A percentile compares a stretch with the other conserved stretches of the same genome.
These are phyloP conservation scores for Euphorbia peplus DNA, from an alignment of 345 rosid genomes.

Conservation along the genomic window DNA sequence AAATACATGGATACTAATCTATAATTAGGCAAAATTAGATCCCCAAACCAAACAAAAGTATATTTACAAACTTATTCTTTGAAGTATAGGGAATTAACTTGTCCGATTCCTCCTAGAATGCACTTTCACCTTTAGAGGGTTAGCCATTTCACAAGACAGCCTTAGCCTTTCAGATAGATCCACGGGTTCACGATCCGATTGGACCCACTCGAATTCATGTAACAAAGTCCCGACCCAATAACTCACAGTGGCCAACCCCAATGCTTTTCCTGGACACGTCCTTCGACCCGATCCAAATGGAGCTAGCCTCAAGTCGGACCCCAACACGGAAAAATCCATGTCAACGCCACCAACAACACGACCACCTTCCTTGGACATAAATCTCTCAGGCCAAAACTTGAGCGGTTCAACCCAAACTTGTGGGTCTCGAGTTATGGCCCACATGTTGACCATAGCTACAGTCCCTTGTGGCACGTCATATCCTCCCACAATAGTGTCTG, in stretches of 20 bases:
- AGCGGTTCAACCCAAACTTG: constrained; percentile 40
- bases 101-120: constrained; percentile 18
- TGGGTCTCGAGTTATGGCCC: constrained; percentile 60
- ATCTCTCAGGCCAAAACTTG: constrained; percentile 42
- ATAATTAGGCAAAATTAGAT: neutral
- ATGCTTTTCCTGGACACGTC: constrained; percentile 47
- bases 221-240: constrained; percentile 42
- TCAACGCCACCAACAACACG: neutral
- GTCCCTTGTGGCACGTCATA: constrained; percentile 46
- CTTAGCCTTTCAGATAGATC: constrained; percentile 41
- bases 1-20: neutral
- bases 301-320: constrained; percentile 48
- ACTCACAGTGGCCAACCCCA: constrained; percentile 44
- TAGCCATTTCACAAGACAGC: constrained; percentile 54
- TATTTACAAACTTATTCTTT: neutral
- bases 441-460: constrained; percentile 58
- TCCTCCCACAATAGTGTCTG: constrained; percentile 38
- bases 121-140: constrained; percentile 37
- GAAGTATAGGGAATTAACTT: neutral
- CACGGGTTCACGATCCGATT: constrained; percentile 28
- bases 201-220: constrained; percentile 48
- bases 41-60: neutral
- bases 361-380: constrained; percentile 11
- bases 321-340: constrained; percentile 36
- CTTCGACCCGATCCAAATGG: constrained; percentile 60